Evolutionary conservation across 2,329 filamentous ascomycete species (phyloP).

Genomic region (Aspergillus brasiliensis): DNA sequence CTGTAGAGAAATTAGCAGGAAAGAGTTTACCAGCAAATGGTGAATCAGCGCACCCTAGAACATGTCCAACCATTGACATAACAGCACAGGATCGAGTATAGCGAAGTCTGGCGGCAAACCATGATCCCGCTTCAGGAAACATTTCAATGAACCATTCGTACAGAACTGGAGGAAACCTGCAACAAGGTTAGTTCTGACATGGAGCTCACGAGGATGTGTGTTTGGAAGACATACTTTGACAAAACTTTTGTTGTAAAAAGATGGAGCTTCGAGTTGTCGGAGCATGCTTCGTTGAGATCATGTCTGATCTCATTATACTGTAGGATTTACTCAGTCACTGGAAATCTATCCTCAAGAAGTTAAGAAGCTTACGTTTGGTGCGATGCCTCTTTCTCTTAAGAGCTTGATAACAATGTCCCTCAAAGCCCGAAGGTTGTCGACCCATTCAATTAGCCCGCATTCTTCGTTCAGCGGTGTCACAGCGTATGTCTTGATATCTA

Average conservation of each 20-base stretch:
- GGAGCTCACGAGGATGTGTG: not conserved
- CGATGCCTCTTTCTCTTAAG: conserved; percentile 73
- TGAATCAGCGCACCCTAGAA: conserved; percentile 62
- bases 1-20: conserved; percentile 37
- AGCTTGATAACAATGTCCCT: conserved; percentile 83
- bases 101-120: conserved; percentile 84
- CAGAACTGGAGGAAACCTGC: conserved; percentile 77
- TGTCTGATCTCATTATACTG: conserved; percentile 68
- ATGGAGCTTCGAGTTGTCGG: conserved; percentile 60
- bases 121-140: conserved; percentile 88
- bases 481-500: conserved; percentile 89
- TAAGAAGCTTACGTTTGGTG: conserved; percentile 45
- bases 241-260: conserved; percentile 71
- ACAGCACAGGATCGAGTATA: conserved; percentile 95
- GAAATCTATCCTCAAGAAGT: not conserved
- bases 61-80: conserved; percentile 99
- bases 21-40: not conserved
- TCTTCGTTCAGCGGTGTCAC: conserved; percentile 97
- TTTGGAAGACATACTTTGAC: conserved; percentile 36
- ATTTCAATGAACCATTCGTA: conserved; percentile 95
- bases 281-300: conserved; percentile 67
- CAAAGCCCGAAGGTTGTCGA: conserved; percentile 91
- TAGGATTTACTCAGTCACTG: conserved; percentile 23
- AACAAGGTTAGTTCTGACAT: conserved; percentile 12
- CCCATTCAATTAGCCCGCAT: conserved; percentile 98